Percentiles rank a stretch among this genome's conserved stretches.
Conservation (phyloP, 768 basidiomycete genomes). For the Russula brevipes region DNA sequence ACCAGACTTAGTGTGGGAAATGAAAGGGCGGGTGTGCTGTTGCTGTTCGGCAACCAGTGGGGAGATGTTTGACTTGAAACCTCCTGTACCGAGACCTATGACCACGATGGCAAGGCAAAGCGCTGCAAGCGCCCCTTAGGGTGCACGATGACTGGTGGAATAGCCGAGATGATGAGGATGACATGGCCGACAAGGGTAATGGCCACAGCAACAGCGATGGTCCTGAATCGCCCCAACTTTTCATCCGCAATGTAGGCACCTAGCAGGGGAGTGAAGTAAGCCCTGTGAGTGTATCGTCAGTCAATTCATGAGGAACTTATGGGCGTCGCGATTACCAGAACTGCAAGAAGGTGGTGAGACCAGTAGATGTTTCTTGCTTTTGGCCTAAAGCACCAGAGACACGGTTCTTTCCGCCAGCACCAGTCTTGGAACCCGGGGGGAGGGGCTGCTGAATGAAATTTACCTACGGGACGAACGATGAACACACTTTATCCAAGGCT, state of each 20-base stretch:
- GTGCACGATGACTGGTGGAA: slow-evolving; percentile 31
- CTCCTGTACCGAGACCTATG: slow-evolving; percentile 35
- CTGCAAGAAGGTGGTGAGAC: slow-evolving; percentile 28
- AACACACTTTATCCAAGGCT: neutral
- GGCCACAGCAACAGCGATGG: slow-evolving; percentile 34
- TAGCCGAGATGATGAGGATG: slow-evolving; percentile 33
- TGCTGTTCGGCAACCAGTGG: slow-evolving; percentile 41
- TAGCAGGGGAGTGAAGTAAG: slow-evolving; percentile 34
- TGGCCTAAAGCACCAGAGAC: slow-evolving; percentile 27
- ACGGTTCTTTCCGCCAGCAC: slow-evolving; percentile 25
- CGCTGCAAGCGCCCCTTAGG: slow-evolving; percentile 25
- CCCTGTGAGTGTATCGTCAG: slow-evolving; percentile 15
- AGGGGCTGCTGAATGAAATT: slow-evolving; percentile 31
- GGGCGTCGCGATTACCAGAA: slow-evolving; percentile 26
- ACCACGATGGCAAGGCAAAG: slow-evolving; percentile 34
- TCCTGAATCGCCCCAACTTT: slow-evolving; percentile 40
- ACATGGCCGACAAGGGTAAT: slow-evolving; percentile 34
- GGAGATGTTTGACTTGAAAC: slow-evolving; percentile 38
- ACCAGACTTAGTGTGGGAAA: slow-evolving; percentile 28
- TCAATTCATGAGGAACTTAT: neutral
- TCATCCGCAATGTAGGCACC: slow-evolving; percentile 41
- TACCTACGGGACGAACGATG: slow-evolving; percentile 10
- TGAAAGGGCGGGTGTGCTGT: slow-evolving; percentile 23
- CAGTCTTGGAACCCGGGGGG: slow-evolving; percentile 26
- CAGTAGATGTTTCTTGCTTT: slow-evolving; percentile 26